Evolutionary conservation across 306 rosid genomes (phyloP), one percentile per base, ranked within the genome.

Genomic region (Castanea sativa): DNA sequence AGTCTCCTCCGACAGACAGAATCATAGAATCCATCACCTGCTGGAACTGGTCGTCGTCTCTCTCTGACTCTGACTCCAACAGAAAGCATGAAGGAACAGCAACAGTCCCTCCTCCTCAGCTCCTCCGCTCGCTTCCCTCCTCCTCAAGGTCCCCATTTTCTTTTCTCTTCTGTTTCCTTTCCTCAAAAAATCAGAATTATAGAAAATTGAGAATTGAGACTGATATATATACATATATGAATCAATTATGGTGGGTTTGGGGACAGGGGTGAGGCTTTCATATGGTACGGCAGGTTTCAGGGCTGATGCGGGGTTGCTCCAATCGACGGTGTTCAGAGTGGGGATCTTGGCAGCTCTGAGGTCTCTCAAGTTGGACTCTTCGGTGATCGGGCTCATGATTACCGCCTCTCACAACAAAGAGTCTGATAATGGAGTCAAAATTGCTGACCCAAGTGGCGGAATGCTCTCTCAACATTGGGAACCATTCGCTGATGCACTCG

Each of bases 391-490:
- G 32, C 16, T 95, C 77, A 89, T 90, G 99, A 91, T 95, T 83
- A 95, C 98, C 0, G 97, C 99, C 12, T 95, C 99, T 3, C 99
- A 95, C 80, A 95, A 95, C 85, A 43, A 86, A 73, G 86, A 90
- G 49, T 90, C 97, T 35, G 98, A 95, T 71, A 95, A 95, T 78
- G 99, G 99, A 19, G 89, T 92, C 75, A 95, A 95, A 85, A 79
- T 95, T 63, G 95, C 96, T 55, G 99, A 92, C 68, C 94, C 92
- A 0, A 89, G 61, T 70, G 99, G 98, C 0, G 94, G 93, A 72
- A 91, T 95, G 98, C 93, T 95, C 79, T 80, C 97, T 69, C 99
- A 92, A 87, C 87, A 85, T 19, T 93, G 98, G 99, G 98, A 95
- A 78, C 94, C 98, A 23, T 92, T 95, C 63, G 96, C 99, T 3